Conservation (phyloP, 75 land plant genomes). For the Ceratopteris richardii region DNA sequence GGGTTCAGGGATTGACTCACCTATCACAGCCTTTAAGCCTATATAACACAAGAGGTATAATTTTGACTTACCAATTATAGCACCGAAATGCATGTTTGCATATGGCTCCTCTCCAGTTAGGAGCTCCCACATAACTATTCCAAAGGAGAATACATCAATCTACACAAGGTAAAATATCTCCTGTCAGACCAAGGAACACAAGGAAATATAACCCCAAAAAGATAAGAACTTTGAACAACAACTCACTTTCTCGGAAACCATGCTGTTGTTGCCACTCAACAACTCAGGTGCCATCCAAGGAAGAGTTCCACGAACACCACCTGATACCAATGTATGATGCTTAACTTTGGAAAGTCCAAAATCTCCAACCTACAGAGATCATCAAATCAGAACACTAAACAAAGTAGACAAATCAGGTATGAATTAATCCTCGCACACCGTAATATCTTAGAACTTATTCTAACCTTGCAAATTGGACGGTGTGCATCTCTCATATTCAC, state of each 20-base stretch:
- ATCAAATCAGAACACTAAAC: neutral
- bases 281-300: slow-evolving; percentile 99
- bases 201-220: neutral
- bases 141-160: slow-evolving; percentile 99
- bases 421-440: neutral
- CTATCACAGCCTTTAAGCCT: too few relatives aligned
- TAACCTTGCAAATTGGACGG: slow-evolving; percentile 94
- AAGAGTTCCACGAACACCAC: slow-evolving; percentile 91
- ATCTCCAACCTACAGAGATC: slow-evolving; percentile 76
- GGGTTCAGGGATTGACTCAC: too few relatives aligned
- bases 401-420: neutral
- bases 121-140: slow-evolving; percentile 95
- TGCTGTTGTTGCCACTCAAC: slow-evolving; percentile 63
- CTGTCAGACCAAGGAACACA: neutral
- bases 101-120: slow-evolving; percentile 97
- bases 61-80: slow-evolving; percentile 65
- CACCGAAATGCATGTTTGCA: slow-evolving; percentile 88
- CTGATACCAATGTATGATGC: slow-evolving; percentile 83
- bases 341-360: slow-evolving; percentile 91
- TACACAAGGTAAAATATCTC: slow-evolving; percentile 10
- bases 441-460: too few relatives aligned
- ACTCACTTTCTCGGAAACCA: slow-evolving; percentile 82
- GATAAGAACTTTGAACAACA: neutral
- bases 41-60: too few relatives aligned
- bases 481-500: slow-evolving; percentile 90